A percentile compares a stretch with the other conserved stretches of the same genome.
Conservation (phyloP, 495 filamentous ascomycete species). For the Aspergillus mulundensis region DNA sequence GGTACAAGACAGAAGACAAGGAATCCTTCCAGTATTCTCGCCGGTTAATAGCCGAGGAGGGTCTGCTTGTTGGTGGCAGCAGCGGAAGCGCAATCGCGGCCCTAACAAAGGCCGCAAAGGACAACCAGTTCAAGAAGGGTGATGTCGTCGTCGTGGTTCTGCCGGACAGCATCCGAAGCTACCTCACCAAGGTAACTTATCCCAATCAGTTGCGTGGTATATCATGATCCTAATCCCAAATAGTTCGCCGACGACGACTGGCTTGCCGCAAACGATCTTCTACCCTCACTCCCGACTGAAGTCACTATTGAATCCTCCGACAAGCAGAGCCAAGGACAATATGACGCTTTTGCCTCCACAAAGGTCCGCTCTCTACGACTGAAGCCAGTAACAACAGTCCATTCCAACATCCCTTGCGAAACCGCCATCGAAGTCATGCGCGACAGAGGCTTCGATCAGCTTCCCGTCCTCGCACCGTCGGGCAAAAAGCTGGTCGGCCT, state of each 20-base stretch:
- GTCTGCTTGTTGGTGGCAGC: constrained; percentile 88
- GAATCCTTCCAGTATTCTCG: constrained; percentile 88
- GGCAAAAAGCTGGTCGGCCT: constrained; percentile 76
- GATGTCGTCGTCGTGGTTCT: constrained; percentile 87
- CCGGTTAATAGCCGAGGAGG: constrained; percentile 89
- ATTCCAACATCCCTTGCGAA: constrained; percentile 61
- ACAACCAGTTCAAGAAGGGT: constrained; percentile 65
- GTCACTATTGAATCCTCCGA: constrained; percentile 44
- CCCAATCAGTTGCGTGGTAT: background rate
- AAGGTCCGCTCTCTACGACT: constrained; percentile 78
- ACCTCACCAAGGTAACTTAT: constrained; percentile 74
- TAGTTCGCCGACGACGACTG: constrained; percentile 96
- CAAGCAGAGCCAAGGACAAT: constrained; percentile 22
- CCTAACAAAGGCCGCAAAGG: constrained; percentile 71
- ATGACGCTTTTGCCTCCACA: constrained; percentile 62
- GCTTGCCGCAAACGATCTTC: constrained; percentile 90
- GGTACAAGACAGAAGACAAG: constrained; percentile 95
- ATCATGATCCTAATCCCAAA: constrained; percentile 1
- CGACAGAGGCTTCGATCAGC: constrained; percentile 93
- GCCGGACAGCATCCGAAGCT: constrained; percentile 94
- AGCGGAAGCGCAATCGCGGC: constrained; percentile 91
- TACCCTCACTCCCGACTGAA: constrained; percentile 54
- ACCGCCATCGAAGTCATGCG: constrained; percentile 95
- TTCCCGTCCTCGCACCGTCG: constrained; percentile 75
- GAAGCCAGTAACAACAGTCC: constrained; percentile 86